Conservation (phyloP, 2,329 filamentous ascomycete genomes). For the Didymella pomorum region DNA sequence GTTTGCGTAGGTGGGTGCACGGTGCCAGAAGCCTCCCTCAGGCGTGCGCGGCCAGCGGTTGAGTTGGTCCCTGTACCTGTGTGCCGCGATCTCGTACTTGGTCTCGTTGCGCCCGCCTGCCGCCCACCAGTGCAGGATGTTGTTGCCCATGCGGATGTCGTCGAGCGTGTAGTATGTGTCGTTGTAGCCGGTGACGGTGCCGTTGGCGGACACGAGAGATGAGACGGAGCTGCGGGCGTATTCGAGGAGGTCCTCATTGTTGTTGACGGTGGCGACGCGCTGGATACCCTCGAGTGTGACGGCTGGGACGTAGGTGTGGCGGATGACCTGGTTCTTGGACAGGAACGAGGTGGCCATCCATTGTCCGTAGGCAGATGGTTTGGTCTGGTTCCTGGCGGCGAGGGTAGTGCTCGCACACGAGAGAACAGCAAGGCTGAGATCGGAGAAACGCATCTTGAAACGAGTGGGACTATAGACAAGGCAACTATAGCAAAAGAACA, state of each 20-base stretch:
- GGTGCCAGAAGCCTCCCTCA: slow-evolving; percentile 64
- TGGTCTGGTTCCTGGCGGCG: slow-evolving; percentile 32
- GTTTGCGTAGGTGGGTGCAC: slow-evolving; percentile 57
- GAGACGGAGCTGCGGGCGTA: slow-evolving; percentile 59
- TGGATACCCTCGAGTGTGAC: slow-evolving; percentile 60
- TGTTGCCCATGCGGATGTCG: slow-evolving; percentile 63
- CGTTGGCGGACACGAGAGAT: slow-evolving; percentile 57
- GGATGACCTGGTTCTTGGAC: slow-evolving; percentile 48
- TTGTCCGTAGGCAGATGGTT: slow-evolving; percentile 14
- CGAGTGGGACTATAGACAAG: slow-evolving; percentile 22
- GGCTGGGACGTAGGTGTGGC: slow-evolving; percentile 56
- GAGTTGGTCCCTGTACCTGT: slow-evolving; percentile 57
- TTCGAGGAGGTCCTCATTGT: slow-evolving; percentile 55
- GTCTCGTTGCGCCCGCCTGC: slow-evolving; percentile 52
- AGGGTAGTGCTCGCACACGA: slow-evolving; percentile 30
- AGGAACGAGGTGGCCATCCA: slow-evolving; percentile 61
- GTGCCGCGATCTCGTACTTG: slow-evolving; percentile 61
- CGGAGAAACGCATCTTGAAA: slow-evolving; percentile 38
- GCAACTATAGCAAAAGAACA: slow-evolving; percentile 10
- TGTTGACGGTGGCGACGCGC: slow-evolving; percentile 55
- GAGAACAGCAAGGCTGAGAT: slow-evolving; percentile 34
- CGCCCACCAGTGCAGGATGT: slow-evolving; percentile 60
- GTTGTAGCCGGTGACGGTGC: slow-evolving; percentile 59
- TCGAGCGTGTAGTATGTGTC: slow-evolving; percentile 57
- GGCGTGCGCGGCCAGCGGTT: slow-evolving; percentile 60